phyloP scores from a whole-genome alignment of 1,284 basidiomycete species.

The Neolentinus lepideus region DNA sequence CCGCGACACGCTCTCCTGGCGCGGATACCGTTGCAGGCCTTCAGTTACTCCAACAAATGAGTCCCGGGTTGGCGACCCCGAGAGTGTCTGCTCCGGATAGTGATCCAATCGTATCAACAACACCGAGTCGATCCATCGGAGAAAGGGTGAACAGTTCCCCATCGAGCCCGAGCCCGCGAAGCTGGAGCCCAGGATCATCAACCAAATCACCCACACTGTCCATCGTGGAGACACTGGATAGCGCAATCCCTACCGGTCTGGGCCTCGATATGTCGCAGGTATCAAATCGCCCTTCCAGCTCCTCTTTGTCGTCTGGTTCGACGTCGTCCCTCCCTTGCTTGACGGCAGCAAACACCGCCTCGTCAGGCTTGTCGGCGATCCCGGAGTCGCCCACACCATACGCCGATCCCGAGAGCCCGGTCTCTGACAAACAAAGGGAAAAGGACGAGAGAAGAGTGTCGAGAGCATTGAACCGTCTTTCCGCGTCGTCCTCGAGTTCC shows the following conservation, averaged over 20 bases:
- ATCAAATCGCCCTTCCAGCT: constrained; percentile 7
- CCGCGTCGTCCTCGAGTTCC: neutral
- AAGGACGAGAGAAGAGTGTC: neutral
- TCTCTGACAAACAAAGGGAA: neutral
- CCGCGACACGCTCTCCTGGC: neutral
- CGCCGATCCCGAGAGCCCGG: constrained; percentile 8
- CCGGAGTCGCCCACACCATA: constrained; percentile 16
- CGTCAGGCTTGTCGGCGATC: constrained; percentile 18
- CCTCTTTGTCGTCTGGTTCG: constrained; percentile 10
- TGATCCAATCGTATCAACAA: neutral
- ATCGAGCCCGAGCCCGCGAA: neutral
- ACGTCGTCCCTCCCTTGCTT: constrained; percentile 9
- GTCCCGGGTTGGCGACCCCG: neutral
- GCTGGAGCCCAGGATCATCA: neutral
- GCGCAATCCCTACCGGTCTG: neutral
- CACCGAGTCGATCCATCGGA: neutral
- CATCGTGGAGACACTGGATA: neutral
- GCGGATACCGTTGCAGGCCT: neutral
- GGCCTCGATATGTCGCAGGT: neutral
- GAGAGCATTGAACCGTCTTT: neutral
- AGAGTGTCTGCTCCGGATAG: neutral
- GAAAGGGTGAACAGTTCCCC: neutral
- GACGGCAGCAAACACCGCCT: constrained; percentile 8
- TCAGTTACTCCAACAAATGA: neutral
- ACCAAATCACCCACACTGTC: neutral